phyloP scores from a whole-genome alignment of 2,329 filamentous ascomycete species.

The Exophiala mesophila region DNA sequence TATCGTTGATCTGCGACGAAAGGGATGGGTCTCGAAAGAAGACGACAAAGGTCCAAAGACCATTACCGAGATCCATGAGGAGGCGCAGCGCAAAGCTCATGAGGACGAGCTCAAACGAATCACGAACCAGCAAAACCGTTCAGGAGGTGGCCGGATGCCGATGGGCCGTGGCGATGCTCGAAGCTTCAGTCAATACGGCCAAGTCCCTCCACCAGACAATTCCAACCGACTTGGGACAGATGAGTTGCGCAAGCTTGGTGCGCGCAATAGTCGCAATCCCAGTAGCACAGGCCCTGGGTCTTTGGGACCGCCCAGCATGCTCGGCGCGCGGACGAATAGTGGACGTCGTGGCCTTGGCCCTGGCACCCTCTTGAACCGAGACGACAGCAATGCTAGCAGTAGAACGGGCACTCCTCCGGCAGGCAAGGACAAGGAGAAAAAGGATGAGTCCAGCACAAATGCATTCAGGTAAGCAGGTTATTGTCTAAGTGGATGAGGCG shows the following conservation, averaged over 20 bases:
- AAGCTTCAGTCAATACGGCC: conserved; percentile 66
- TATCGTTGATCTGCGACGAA: conserved; percentile 73
- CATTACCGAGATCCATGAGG: conserved; percentile 81
- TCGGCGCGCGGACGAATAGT: conserved; percentile 85
- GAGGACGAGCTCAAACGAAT: conserved; percentile 66
- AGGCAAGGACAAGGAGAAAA: conserved; percentile 52
- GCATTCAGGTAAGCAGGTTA: conserved; percentile 76
- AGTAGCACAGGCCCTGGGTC: conserved; percentile 51
- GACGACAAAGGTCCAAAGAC: conserved; percentile 94
- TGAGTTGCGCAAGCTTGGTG: conserved; percentile 75
- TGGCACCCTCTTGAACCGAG: conserved; percentile 66
- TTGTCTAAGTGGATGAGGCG: background rate
- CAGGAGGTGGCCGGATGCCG: conserved; percentile 62
- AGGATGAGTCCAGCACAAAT: conserved; percentile 71
- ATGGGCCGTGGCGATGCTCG: conserved; percentile 83
- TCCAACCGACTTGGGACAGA: conserved; percentile 85
- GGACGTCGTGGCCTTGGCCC: conserved; percentile 72
- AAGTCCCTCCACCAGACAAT: conserved; percentile 63
- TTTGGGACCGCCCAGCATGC: conserved; percentile 81
- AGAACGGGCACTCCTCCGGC: conserved; percentile 81
- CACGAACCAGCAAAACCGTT: conserved; percentile 50
- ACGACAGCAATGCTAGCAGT: conserved; percentile 83
- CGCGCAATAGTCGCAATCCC: conserved; percentile 60
- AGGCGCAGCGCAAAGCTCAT: conserved; percentile 72
- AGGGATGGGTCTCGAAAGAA: conserved; percentile 81